Evolutionary conservation across 176 grass and related monocot genomes (phyloP), one percentile per base, ranked within the genome.

Genomic region (Eleusine indica): DNA sequence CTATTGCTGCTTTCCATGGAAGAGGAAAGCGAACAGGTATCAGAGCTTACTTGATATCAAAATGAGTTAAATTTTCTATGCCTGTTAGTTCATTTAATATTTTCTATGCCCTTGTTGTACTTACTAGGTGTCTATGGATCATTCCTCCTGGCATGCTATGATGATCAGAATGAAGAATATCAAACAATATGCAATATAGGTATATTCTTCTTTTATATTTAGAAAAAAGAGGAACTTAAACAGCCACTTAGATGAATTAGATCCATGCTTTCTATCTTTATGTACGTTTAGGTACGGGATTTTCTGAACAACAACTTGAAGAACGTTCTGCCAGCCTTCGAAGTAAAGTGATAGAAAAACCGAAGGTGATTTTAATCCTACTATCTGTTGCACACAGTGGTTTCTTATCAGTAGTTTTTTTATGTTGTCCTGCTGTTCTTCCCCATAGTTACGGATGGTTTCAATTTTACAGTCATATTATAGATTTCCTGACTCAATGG

Each of bases 151-250:
- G 96, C 96, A 71, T 98, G 93, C 81, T 98, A 98, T 64, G 91
- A 98, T 87, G 96, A 98, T 53, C 82, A 91, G 25, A 98, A 98
- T 62, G 96, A 98, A 66, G 96, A 98, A 86, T 98, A 98, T 66
- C 93, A 98, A 90, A 95, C 91, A 57, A 98, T 98, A 68, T 98
- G 96, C 72, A 95, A 95, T 73, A 98, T 95, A 90, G 96, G 96
- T 98, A 91, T 62, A 67, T 70, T n/a, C 9, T 28, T 28, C 16
- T 46, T 47, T 58, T 73, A 12, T 10, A 6, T 56, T 28, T 39
- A 0, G 9, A 22, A 76, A 40, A 22, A 60, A 60, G 19, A 66
- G 2, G 46, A 77, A 16, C 28, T 19, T 16, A 29, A 48, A 18
- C 39, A 66, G 30, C 18, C 56, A 21, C 7, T 17, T 46, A 46